Conservation (phyloP, 2,329 filamentous ascomycete genomes). For the Alternaria triticina region DNA sequence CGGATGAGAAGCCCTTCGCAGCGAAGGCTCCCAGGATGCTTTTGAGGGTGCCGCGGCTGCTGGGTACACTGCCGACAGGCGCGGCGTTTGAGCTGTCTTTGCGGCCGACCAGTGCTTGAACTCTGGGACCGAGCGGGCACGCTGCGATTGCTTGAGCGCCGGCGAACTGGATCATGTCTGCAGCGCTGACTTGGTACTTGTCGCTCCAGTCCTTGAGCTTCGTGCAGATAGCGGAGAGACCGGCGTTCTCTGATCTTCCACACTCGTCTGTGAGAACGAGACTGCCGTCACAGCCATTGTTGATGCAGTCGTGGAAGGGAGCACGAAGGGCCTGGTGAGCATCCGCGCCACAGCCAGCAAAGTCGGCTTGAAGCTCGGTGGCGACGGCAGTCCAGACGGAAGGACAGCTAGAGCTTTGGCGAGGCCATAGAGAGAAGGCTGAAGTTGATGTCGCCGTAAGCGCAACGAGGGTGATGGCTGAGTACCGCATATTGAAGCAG, state of each 20-base stretch:
- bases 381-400: conserved; percentile 26
- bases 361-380: conserved; percentile 21
- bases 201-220: conserved; percentile 47
- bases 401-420: conserved; percentile 21
- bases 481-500: neutral
- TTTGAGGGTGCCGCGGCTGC: conserved; percentile 19
- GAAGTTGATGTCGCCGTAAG: neutral
- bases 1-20: conserved; percentile 34
- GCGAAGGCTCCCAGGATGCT: conserved; percentile 31
- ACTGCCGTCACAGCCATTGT: conserved; percentile 35
- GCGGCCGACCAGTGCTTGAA: conserved; percentile 29
- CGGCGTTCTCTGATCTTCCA: conserved; percentile 48
- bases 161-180: conserved; percentile 40
- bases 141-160: conserved; percentile 28
- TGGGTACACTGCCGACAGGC: conserved; percentile 17
- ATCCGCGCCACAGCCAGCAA: conserved; percentile 24
- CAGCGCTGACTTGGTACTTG: conserved; percentile 44
- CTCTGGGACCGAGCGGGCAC: conserved; percentile 31
- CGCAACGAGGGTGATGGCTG: neutral
- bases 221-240: conserved; percentile 51
- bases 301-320: conserved; percentile 39
- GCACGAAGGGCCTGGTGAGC: conserved; percentile 32
- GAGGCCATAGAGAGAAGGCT: conserved; percentile 6
- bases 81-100: conserved; percentile 25
- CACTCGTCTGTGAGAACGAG: conserved; percentile 35